Evolutionary conservation across 1,284 basidiomycete genomes (phyloP), one percentile per base, ranked within the genome.

Genomic region (Rhodotorula sp.): DNA sequence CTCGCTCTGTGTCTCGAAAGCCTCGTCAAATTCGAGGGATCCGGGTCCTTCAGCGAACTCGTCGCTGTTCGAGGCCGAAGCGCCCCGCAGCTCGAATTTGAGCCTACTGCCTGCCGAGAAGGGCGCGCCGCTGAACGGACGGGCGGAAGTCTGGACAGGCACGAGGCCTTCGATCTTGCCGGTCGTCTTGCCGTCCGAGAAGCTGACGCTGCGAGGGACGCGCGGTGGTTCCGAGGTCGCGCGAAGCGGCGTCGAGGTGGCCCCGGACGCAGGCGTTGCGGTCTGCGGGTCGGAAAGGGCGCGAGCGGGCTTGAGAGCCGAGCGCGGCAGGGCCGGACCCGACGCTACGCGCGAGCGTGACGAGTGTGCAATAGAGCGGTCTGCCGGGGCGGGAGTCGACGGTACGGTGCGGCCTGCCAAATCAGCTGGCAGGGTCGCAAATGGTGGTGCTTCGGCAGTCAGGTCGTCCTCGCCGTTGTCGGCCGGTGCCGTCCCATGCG

Each of bases 171-270:
- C 84, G 60, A 94, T 94, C 50, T 91, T 91, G 8, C 93, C 93
- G 54, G 90, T 88, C 70, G 86, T 86, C 79, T 89, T 90, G 8
- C 93, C 93, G 79, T 97, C 94, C 25, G 92, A 95, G 82, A 97
- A 97, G 80, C 92, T 94, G 64, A 97, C 94, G 57, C 91, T 94
- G 46, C 93, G 87, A 42, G 88, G 87, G 72, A 88, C 85, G 62
- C 9, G 41, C 44, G 1, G 74, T 61, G 17, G 46, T 42, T 19
- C 54, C 55, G 14, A 52, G 46, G 14, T 12, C 46, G 21, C 16
- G 16, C 52, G 66, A 17, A 60, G 53, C 16, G 53, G 73, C 19
- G 72, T 67, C 27, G 66, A 50, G 8, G 65, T 34, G 12, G 54
- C 55, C 10, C 14, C 27, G 8, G 70, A 71, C 53, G 77, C 60